phyloP scores from a whole-genome alignment of 2,329 filamentous ascomycete species.

The Neonectria faginata region DNA sequence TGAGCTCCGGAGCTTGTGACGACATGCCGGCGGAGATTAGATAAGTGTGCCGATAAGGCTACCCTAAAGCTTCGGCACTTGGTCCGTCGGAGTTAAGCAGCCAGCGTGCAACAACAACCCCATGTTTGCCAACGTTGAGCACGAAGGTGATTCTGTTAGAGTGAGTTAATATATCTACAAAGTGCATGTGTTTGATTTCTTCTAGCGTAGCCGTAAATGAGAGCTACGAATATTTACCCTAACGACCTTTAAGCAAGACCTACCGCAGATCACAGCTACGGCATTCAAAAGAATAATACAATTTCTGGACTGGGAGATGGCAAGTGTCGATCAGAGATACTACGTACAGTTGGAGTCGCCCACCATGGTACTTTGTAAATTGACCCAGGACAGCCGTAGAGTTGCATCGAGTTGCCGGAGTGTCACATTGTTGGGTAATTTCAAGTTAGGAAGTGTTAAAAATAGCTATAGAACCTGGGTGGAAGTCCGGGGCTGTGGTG shows the following conservation, averaged over 20 bases:
- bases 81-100: not conserved
- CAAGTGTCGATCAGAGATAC: too few species aligned
- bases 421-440: not conserved
- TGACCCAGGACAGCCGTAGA: not conserved
- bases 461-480: not conserved
- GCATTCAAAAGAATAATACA: too few species aligned
- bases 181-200: not conserved
- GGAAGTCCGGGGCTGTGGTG: not conserved
- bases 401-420: not conserved
- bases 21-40: constrained; percentile 44
- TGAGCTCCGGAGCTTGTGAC: constrained; percentile 39
- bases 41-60: constrained; percentile 25
- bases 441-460: not conserved
- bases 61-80: not conserved
- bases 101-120: not conserved
- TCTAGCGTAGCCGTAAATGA: not conserved
- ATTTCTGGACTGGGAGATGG: too few species aligned
- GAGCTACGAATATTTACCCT: not conserved
- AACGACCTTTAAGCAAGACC: not conserved
- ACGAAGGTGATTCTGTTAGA: not conserved
- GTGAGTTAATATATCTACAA: not conserved
- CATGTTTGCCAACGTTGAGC: not conserved
- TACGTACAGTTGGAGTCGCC: not conserved
- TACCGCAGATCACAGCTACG: too few species aligned
- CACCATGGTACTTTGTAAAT: not conserved